phyloP scores from a whole-genome alignment of 768 basidiomycete genomes.

The Auriculariales sp. region DNA sequence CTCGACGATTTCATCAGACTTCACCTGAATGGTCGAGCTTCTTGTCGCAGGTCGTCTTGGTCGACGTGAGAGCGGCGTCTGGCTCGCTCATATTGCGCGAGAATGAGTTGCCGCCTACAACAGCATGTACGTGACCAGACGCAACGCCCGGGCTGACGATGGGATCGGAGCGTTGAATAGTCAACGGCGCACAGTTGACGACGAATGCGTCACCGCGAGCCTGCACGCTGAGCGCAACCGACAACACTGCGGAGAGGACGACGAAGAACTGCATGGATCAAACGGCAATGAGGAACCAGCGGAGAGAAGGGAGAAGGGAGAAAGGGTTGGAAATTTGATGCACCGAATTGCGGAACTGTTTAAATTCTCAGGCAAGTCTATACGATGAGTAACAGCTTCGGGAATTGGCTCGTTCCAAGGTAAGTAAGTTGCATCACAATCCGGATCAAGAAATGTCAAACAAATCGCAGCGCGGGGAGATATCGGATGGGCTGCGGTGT shows the following conservation, averaged over 20 bases:
- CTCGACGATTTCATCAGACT: too few species aligned
- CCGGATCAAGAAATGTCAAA: too few species aligned
- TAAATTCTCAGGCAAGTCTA: too few species aligned
- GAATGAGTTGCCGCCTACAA: conserved; percentile 16
- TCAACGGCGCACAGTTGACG: background rate
- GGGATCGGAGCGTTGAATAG: conserved; percentile 13
- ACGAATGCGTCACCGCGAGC: background rate
- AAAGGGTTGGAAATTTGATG: background rate
- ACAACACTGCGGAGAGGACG: background rate
- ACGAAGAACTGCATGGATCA: background rate
- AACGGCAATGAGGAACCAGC: background rate
- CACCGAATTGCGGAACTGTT: background rate
- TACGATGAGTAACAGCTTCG: too few species aligned
- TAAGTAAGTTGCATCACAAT: too few species aligned
- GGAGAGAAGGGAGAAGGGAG: background rate
- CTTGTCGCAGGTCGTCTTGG: background rate
- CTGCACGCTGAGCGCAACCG: background rate
- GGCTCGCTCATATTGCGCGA: background rate
- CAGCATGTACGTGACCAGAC: conserved; percentile 13
- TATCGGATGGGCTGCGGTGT: too few species aligned
- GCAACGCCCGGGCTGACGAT: conserved; percentile 14
- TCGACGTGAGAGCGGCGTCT: background rate
- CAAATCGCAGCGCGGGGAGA: too few species aligned
- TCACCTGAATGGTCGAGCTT: background rate
- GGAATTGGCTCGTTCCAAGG: too few species aligned